Evolutionary conservation across 345 rosid genomes (phyloP).

Genomic region (Iberis pinnata): DNA sequence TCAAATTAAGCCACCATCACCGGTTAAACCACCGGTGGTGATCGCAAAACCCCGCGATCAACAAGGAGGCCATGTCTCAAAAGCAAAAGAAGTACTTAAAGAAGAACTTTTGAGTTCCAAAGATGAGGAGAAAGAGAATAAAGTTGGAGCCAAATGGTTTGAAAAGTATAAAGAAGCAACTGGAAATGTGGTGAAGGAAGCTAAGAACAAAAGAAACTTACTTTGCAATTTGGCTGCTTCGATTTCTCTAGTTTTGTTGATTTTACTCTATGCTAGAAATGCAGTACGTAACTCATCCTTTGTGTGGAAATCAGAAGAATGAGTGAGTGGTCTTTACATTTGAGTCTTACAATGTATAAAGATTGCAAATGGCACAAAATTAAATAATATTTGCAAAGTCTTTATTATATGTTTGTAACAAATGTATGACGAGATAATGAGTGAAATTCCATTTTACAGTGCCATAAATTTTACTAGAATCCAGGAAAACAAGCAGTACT

Average conservation of each 20-base stretch:
- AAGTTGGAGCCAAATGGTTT: conserved; percentile 29
- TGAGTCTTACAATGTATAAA: conserved; percentile 16
- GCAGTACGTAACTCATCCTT: conserved; percentile 26
- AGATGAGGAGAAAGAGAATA: conserved; percentile 28
- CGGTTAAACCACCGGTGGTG: conserved; percentile 23
- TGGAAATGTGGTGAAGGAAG: conserved; percentile 31
- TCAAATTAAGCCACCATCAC: conserved; percentile 26
- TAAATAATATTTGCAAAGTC: conserved; percentile 15
- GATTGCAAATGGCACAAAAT: conserved; percentile 12
- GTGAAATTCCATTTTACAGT: too few species aligned
- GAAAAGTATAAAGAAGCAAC: conserved; percentile 31
- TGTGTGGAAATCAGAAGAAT: conserved; percentile 24
- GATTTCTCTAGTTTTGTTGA: conserved; percentile 25
- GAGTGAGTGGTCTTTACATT: conserved; percentile 9
- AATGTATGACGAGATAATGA: too few species aligned
- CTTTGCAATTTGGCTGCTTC: conserved; percentile 33
- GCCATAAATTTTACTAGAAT: too few species aligned
- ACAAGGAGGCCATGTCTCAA: conserved; percentile 16
- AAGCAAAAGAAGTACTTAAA: too few species aligned
- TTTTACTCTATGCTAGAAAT: conserved; percentile 30
- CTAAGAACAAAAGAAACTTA: conserved; percentile 29
- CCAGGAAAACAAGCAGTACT: too few species aligned
- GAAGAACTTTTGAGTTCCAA: conserved; percentile 20
- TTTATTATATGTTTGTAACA: neutral
- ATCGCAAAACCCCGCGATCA: conserved; percentile 14